Conservation (phyloP, 768 basidiomycete genomes). For the Pisolithus microcarpus region DNA sequence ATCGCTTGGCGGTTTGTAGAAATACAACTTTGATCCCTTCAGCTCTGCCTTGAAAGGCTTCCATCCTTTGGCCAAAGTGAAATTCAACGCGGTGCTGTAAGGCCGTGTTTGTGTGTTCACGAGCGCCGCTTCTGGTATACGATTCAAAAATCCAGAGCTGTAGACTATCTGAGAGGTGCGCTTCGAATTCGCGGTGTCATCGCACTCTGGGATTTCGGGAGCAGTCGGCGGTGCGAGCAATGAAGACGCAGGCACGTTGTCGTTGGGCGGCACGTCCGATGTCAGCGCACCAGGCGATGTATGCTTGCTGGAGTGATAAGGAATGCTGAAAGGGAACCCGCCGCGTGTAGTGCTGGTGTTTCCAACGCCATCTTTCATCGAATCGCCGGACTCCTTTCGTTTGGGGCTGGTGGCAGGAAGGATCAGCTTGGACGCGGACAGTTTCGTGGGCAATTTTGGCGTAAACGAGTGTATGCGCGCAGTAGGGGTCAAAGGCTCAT, state of each 20-base stretch:
- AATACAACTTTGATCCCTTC: constrained; percentile 78
- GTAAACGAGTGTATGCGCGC: constrained; percentile 65
- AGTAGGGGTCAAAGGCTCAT: constrained; percentile 42
- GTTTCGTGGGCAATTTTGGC: constrained; percentile 63
- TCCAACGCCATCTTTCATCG: constrained; percentile 24
- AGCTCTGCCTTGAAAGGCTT: constrained; percentile 81
- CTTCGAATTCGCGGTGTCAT: constrained; percentile 35
- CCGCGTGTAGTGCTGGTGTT: constrained; percentile 12
- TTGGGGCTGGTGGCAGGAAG: constrained; percentile 46
- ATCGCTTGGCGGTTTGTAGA: constrained; percentile 80
- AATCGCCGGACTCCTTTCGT: constrained; percentile 43
- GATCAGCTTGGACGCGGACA: constrained; percentile 46
- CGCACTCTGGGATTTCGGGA: constrained; percentile 34
- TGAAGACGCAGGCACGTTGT: constrained; percentile 37
- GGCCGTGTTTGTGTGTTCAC: constrained; percentile 23
- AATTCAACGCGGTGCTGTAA: constrained; percentile 27
- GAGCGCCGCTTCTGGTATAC: constrained; percentile 44
- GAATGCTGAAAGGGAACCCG: constrained; percentile 25
- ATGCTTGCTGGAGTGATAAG: constrained; percentile 23
- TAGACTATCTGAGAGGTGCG: constrained; percentile 76
- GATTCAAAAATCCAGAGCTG: constrained; percentile 70
- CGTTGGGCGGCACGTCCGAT: constrained; percentile 9
- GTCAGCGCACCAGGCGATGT: constrained; percentile 12
- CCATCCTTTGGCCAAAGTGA: constrained; percentile 62
- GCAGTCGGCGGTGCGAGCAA: constrained; percentile 46